These are phyloP conservation scores for Lactarius indigo DNA, from an alignment of 768 basidiomycete genomes.

Conservation along the genomic window DNA sequence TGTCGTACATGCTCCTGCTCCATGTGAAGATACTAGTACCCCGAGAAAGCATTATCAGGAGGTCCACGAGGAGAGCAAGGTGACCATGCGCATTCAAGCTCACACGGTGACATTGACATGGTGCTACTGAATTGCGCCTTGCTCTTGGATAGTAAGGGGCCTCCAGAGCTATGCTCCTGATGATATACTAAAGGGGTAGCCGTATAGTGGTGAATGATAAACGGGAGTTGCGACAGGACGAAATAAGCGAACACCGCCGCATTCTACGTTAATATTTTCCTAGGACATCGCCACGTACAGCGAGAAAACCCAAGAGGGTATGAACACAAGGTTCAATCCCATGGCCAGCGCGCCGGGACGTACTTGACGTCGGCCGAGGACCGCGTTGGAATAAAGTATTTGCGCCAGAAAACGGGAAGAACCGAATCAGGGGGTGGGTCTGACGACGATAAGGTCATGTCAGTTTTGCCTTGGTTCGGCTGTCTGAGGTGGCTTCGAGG, in stretches of 20 bases:
- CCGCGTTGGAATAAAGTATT: not conserved
- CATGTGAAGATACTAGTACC: not conserved
- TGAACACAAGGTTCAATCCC: not conserved
- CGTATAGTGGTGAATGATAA: too few species aligned
- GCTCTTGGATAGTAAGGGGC: not conserved
- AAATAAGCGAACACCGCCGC: not conserved
- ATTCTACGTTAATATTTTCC: not conserved
- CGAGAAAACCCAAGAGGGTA: not conserved
- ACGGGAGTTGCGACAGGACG: not conserved
- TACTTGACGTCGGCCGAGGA: not conserved
- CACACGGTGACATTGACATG: not conserved
- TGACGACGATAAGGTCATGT: not conserved
- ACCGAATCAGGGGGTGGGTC: not conserved
- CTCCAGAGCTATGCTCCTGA: not conserved
- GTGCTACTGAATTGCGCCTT: not conserved
- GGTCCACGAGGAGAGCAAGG: not conserved
- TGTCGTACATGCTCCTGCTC: not conserved
- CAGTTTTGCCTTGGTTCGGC: not conserved
- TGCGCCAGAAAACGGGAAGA: constrained; percentile 5
- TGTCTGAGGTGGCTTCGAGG: not conserved
- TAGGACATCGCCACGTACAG: not conserved
- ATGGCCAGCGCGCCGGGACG: constrained; percentile 4
- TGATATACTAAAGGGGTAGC: not conserved
- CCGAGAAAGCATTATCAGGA: not conserved
- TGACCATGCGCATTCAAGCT: not conserved